phyloP scores from a whole-genome alignment of 2,329 filamentous ascomycete genomes.

The Elsinoe necatrix region DNA sequence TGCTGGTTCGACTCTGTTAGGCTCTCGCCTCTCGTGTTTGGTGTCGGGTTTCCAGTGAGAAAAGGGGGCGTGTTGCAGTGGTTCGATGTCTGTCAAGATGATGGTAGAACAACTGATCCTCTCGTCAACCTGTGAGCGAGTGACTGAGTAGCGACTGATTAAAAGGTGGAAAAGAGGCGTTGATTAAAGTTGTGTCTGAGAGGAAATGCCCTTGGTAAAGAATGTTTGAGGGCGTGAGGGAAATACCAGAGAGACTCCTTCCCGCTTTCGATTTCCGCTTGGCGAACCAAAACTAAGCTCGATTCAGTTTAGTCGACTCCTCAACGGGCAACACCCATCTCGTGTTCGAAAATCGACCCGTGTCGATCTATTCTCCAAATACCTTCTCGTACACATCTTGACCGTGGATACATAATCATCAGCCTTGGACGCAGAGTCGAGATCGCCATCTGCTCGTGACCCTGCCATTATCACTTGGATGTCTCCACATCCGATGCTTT shows the following conservation, averaged over 20 bases:
- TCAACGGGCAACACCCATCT: constrained; percentile 4
- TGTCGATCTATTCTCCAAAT: not conserved
- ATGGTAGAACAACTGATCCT: not conserved
- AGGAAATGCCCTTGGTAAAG: not conserved
- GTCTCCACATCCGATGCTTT: not conserved
- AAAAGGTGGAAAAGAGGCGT: not conserved
- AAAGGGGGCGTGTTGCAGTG: not conserved
- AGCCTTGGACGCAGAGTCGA: not conserved
- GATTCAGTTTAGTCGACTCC: not conserved
- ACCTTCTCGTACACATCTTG: not conserved
- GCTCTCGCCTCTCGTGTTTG: constrained; percentile 9
- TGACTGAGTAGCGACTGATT: constrained; percentile 10
- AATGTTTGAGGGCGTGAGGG: constrained; percentile 4
- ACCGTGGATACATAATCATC: not conserved
- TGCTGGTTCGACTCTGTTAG: not conserved
- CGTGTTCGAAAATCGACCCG: not conserved
- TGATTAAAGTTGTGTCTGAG: not conserved
- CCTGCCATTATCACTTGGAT: not conserved
- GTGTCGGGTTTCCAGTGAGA: not conserved
- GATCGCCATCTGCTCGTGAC: not conserved
- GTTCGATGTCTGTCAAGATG: not conserved
- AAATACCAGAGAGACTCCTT: not conserved
- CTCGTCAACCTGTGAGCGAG: not conserved
- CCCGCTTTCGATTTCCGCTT: not conserved
- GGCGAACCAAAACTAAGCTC: constrained; percentile 5